phyloP scores from a whole-genome alignment of 2,329 filamentous ascomycete species.

The Diaporthe amygdali region DNA sequence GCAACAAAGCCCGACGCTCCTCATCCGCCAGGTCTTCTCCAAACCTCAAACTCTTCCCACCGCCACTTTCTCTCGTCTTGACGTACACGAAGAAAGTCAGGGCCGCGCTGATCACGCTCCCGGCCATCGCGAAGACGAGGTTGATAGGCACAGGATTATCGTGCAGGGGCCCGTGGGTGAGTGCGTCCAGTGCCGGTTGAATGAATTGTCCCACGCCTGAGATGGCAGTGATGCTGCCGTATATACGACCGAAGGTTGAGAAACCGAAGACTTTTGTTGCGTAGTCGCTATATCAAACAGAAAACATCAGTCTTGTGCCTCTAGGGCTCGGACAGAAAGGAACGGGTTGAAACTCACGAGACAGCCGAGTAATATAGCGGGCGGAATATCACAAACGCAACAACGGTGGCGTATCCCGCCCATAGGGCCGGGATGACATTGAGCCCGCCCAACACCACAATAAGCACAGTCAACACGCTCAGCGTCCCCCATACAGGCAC shows the following conservation, averaged over 20 bases:
- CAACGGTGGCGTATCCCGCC: constrained; percentile 70
- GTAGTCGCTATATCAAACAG: constrained; percentile 59
- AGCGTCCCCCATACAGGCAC: constrained; percentile 67
- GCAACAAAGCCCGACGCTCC: neutral
- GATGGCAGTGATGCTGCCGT: constrained; percentile 75
- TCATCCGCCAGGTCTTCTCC: neutral
- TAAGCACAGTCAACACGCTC: constrained; percentile 60
- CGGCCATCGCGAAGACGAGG: constrained; percentile 56
- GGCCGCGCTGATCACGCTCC: constrained; percentile 57
- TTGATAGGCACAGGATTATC: constrained; percentile 71
- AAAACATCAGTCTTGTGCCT: neutral
- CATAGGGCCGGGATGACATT: constrained; percentile 57
- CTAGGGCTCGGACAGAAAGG: neutral
- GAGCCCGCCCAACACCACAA: constrained; percentile 67
- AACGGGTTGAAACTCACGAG: constrained; percentile 47
- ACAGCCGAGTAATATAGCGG: constrained; percentile 80
- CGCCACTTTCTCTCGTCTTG: constrained; percentile 24
- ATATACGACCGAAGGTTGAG: constrained; percentile 80
- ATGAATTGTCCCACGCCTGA: constrained; percentile 75
- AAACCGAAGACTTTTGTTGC: constrained; percentile 81
- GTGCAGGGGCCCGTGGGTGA: constrained; percentile 67
- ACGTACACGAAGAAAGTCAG: constrained; percentile 61
- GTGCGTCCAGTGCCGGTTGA: constrained; percentile 71
- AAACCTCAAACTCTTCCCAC: neutral
- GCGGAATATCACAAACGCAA: constrained; percentile 73